Percentiles rank a stretch among this genome's conserved stretches.
Evolutionary conservation across 371 early-diverging fungal genomes (phyloP).

Genomic region (Capillidium rhysosporum): DNA sequence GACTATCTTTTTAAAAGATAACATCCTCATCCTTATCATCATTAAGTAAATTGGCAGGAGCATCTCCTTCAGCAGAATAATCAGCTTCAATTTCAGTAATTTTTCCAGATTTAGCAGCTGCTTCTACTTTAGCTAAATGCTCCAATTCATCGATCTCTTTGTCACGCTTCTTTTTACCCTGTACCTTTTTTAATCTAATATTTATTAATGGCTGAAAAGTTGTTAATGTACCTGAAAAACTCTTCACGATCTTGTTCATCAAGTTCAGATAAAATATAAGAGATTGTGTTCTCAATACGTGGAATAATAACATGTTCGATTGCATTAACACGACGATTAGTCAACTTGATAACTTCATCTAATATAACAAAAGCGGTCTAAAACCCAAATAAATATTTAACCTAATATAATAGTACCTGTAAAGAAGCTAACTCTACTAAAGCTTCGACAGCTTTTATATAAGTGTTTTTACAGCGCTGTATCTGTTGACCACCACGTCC

Average conservation of each 20-base stretch:
- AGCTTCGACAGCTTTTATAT: conserved; percentile 79
- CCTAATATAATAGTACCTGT: conserved; percentile 32
- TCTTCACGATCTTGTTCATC: conserved; percentile 99
- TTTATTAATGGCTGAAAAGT: too few relatives aligned
- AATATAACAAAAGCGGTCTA: conserved; percentile 91
- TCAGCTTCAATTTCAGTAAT: conserved; percentile 7
- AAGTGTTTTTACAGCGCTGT: conserved; percentile 84
- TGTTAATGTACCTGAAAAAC: conserved; percentile 66
- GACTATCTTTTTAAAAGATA: conserved; percentile 31
- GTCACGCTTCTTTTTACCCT: conserved; percentile 89
- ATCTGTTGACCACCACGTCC: conserved; percentile 97
- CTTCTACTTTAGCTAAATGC: neutral
- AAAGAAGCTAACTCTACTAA: conserved; percentile 91
- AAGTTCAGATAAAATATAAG: conserved; percentile 91
- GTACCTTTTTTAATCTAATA: conserved; percentile 92
- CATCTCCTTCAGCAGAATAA: conserved; percentile 12
- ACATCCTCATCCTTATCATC: conserved; percentile 35
- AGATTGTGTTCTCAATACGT: conserved; percentile 94
- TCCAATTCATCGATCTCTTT: conserved; percentile 23
- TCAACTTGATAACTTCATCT: conserved; percentile 96
- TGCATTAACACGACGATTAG: conserved; percentile 99
- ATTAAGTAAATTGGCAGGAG: conserved; percentile 22
- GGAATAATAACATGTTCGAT: conserved; percentile 99
- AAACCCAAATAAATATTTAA: too few relatives aligned
- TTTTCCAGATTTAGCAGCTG: conserved; percentile 9